Percentiles rank a stretch among this genome's conserved stretches.
phyloP scores from a whole-genome alignment of 2,329 filamentous ascomycete genomes.

The Pseudofabraea citricarpa region DNA sequence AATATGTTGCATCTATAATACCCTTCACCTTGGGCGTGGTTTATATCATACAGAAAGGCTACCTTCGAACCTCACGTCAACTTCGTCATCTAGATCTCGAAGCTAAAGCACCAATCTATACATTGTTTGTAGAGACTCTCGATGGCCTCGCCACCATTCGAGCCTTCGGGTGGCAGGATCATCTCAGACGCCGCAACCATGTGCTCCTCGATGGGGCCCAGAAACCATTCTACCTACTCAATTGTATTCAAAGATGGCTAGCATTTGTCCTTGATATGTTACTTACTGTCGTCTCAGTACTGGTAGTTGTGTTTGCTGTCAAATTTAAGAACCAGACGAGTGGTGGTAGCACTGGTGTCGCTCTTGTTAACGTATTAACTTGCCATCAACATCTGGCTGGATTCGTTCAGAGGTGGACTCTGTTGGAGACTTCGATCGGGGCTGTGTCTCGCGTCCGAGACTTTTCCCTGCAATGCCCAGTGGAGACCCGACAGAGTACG shows the following conservation, averaged over 20 bases:
- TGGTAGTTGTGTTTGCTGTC: slow-evolving; percentile 28
- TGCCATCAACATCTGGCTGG: slow-evolving; percentile 15
- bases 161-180: slow-evolving; percentile 37
- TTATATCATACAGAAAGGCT: slow-evolving; percentile 38
- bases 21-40: slow-evolving; percentile 37
- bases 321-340: slow-evolving; percentile 16
- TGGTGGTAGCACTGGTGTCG: slow-evolving; percentile 21
- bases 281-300: slow-evolving; percentile 20
- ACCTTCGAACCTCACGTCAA: slow-evolving; percentile 41
- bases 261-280: slow-evolving; percentile 31
- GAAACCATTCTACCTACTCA: slow-evolving; percentile 51
- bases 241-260: slow-evolving; percentile 54
- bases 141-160: slow-evolving; percentile 38
- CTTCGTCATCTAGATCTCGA: slow-evolving; percentile 43
- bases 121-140: slow-evolving; percentile 39
- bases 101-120: slow-evolving; percentile 34
- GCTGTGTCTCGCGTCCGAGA: slow-evolving; percentile 13
- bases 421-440: slow-evolving; percentile 18
- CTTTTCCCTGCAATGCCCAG: slow-evolving; percentile 5
- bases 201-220: slow-evolving; percentile 48
- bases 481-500: slow-evolving; percentile 10
- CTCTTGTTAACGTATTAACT: slow-evolving; percentile 21
- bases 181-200: slow-evolving; percentile 30
- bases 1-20: slow-evolving; percentile 35
- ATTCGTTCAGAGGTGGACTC: slow-evolving; percentile 17